Conservation (phyloP, 495 filamentous ascomycete species). For the Arthonia radiata region DNA sequence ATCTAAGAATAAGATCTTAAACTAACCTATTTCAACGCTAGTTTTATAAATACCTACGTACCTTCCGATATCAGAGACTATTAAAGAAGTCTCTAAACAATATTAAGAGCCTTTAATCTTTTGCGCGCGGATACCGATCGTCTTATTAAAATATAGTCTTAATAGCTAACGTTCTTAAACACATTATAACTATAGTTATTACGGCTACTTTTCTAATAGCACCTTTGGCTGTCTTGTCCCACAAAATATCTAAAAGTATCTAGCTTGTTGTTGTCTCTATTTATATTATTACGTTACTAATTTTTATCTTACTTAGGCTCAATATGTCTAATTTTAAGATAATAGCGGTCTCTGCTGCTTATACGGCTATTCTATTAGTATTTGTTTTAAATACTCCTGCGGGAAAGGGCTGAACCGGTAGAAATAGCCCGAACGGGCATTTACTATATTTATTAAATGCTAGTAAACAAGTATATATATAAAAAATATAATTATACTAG, state of each 20-base stretch:
- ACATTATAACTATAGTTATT: constrained; percentile 3
- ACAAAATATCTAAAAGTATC: constrained; percentile 2
- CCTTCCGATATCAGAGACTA: constrained; percentile 4
- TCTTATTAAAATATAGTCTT: constrained; percentile 7
- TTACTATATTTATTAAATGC: no score
- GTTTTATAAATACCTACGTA: constrained; percentile 5
- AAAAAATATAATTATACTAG: no score
- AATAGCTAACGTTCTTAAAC: constrained; percentile 5
- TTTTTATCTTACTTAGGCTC: constrained; percentile 7
- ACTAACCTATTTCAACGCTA: constrained; percentile 4
- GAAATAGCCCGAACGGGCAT: no score
- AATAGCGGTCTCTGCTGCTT: constrained; percentile 11
- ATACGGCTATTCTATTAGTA: constrained; percentile 10
- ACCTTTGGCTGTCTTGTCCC: constrained; percentile 7
- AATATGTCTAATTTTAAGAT: constrained; percentile 10
- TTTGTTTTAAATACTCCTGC: constrained; percentile 6
- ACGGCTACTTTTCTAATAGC: constrained; percentile 6
- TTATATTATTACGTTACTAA: no score
- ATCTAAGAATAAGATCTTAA: constrained; percentile 3
- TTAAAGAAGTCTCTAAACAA: constrained; percentile 1
- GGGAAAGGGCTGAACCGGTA: no score
- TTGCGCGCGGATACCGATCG: not conserved
- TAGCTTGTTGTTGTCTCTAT: no score
- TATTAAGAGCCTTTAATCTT: constrained; percentile 1
- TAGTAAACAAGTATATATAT: no score